phyloP scores from a whole-genome alignment of 2,329 filamentous ascomycete species.

The Colletotrichum melonis region DNA sequence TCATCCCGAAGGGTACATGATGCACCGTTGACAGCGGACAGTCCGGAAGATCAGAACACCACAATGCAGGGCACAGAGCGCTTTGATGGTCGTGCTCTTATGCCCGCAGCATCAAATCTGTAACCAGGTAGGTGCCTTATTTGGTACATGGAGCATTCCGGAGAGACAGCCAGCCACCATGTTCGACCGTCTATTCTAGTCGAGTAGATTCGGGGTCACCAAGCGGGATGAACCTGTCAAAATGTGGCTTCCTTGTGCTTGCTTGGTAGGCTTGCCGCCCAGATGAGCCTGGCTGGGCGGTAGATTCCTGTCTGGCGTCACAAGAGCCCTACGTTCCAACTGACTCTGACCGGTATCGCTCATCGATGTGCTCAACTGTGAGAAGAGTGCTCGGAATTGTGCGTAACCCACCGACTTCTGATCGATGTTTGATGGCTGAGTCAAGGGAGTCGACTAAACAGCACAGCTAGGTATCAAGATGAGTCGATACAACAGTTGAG shows the following conservation, averaged over 20 bases:
- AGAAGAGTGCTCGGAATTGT: neutral
- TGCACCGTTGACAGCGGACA: conserved; percentile 7
- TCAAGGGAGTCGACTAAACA: neutral
- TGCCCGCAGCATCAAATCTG: conserved; percentile 17
- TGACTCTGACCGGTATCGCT: neutral
- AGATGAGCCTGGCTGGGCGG: neutral
- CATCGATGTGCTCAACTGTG: neutral
- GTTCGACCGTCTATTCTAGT: neutral
- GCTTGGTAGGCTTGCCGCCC: neutral
- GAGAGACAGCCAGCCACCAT: neutral
- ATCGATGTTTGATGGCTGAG: neutral
- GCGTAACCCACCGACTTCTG: too few relatives aligned
- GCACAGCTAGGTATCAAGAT: neutral
- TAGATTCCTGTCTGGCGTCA: neutral
- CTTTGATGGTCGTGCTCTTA: conserved; percentile 16
- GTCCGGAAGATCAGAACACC: conserved; percentile 20
- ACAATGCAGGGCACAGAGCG: conserved; percentile 11
- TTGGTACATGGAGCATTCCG: conserved; percentile 6
- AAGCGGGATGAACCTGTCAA: conserved; percentile 12
- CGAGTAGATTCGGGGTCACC: neutral
- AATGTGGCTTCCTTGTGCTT: neutral
- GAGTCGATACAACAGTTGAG: neutral
- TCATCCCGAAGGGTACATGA: neutral
- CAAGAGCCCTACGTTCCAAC: neutral
- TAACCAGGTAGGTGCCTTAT: conserved; percentile 13